A percentile compares a stretch with the other conserved stretches of the same genome.
phyloP scores from a whole-genome alignment of 1,139 yeast species.

The Maudiozyma humilis region DNA sequence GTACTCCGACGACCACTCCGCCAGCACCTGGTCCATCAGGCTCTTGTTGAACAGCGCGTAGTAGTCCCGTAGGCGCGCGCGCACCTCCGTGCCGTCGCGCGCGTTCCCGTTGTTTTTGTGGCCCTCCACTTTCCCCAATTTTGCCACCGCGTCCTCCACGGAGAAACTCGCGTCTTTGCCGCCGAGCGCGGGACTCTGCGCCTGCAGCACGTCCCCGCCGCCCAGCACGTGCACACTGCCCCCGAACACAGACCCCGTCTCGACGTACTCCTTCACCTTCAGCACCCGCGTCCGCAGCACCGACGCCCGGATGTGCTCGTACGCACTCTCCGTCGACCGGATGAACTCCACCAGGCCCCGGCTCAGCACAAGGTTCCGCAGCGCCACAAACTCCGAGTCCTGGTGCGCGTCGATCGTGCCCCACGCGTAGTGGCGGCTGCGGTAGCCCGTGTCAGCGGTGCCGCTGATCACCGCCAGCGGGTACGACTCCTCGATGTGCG shows the following conservation, averaged over 20 bases:
- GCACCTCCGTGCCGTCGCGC: neutral
- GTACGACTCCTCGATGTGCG: neutral
- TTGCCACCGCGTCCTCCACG: neutral
- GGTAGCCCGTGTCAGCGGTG: neutral
- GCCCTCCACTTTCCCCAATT: neutral
- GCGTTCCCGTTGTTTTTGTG: neutral
- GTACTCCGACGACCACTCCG: slow-evolving; percentile 43
- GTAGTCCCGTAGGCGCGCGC: slow-evolving; percentile 12
- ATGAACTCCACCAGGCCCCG: neutral
- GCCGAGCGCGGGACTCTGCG: neutral
- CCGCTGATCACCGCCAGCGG: neutral
- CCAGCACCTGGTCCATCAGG: slow-evolving; percentile 35
- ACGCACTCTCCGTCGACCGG: slow-evolving; percentile 41
- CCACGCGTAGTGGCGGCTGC: neutral
- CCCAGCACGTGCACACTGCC: neutral
- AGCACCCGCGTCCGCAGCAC: slow-evolving; percentile 32
- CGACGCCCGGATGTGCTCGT: slow-evolving; percentile 44
- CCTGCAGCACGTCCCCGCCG: neutral
- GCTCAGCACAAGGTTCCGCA: neutral
- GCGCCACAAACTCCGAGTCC: neutral
- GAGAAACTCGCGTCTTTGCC: neutral
- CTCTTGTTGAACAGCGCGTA: slow-evolving; percentile 37
- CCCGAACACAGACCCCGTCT: neutral
- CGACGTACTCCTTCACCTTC: neutral
- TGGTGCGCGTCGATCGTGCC: neutral